Percentiles rank a stretch among this genome's conserved stretches.
These are phyloP conservation scores for Cymbopogon flexuosus DNA, from an alignment of 202 grass and related monocot genomes.

Conservation along the genomic window DNA sequence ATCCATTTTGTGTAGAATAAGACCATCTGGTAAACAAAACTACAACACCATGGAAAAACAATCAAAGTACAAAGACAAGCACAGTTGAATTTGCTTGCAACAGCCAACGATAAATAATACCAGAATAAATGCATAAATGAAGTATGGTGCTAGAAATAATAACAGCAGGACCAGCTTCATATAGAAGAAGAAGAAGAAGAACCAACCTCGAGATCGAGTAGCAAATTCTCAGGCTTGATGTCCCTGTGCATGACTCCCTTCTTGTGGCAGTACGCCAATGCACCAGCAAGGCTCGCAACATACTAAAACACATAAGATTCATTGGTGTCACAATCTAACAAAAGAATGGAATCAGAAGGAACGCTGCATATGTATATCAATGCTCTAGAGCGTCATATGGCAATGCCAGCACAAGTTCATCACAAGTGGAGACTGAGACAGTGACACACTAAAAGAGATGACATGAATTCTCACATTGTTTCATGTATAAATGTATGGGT, in stretches of 20 bases:
- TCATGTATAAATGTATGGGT: not conserved
- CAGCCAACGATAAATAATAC: not conserved
- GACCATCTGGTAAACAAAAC: not conserved
- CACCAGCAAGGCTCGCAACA: constrained; percentile 66
- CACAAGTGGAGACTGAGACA: not conserved
- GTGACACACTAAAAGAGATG: not conserved
- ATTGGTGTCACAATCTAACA: not conserved
- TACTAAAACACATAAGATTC: constrained; percentile 49
- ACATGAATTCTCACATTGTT: not conserved
- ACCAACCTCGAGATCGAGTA: constrained; percentile 81
- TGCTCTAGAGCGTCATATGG: not conserved
- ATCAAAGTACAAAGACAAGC: not conserved
- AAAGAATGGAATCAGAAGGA: not conserved
- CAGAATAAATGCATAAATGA: not conserved
- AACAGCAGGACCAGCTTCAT: not conserved
- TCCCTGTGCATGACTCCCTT: constrained; percentile 95
- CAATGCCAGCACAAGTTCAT: not conserved
- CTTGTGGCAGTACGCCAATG: constrained; percentile 85
- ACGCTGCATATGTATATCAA: too few relatives aligned
- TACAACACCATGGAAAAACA: not conserved
- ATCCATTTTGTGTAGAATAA: not conserved
- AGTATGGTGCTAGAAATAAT: not conserved
- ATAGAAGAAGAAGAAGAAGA: not conserved
- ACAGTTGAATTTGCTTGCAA: not conserved
- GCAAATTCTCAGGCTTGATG: constrained; percentile 96